A percentile compares a stretch with the other conserved stretches of the same genome.
phyloP scores from a whole-genome alignment of 495 filamentous ascomycete genomes.

The Alectoria sarmentosa region DNA sequence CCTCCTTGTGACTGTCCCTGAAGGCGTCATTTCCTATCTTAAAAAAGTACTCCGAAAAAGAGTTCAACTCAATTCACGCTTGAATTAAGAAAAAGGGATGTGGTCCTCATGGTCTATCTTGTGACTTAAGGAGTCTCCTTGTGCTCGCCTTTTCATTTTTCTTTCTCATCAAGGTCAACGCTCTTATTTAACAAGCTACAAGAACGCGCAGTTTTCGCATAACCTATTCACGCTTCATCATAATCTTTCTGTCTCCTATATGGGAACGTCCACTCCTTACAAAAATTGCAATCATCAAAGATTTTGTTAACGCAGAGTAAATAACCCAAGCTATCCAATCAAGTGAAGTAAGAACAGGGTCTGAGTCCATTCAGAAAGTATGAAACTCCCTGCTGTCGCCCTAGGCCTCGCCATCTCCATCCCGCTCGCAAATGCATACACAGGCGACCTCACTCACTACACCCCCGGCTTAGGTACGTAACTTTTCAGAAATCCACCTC shows the following conservation, averaged over 20 bases:
- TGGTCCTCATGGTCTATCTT: background rate
- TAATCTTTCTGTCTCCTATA: background rate
- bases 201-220: background rate
- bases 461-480: background rate
- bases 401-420: background rate
- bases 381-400: background rate
- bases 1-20: background rate
- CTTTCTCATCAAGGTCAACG: background rate
- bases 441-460: background rate
- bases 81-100: background rate
- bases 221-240: background rate
- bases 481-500: background rate
- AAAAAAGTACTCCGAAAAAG: background rate
- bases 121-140: background rate
- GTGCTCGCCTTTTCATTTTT: background rate
- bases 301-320: background rate
- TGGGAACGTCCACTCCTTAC: slow-evolving; percentile 1
- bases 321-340: background rate
- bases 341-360: background rate
- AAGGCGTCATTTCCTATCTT: background rate
- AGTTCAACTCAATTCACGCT: no score
- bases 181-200: background rate
- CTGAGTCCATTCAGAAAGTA: background rate
- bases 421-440: background rate
- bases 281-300: background rate